phyloP scores from a whole-genome alignment of 148 eudicot genomes.

The Pouteria glomerata region DNA sequence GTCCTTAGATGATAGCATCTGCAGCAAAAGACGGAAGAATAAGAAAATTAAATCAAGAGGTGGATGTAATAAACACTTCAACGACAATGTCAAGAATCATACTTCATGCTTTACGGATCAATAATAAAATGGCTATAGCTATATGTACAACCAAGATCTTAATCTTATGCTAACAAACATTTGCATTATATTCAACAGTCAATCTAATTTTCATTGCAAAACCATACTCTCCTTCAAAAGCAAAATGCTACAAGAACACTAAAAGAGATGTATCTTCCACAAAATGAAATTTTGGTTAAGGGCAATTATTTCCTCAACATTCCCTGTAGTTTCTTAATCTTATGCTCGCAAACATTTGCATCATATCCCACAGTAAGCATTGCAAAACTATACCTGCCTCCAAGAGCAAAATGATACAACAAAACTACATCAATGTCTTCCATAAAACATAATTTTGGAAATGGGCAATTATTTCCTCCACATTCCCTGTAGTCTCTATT shows the following conservation, averaged over 20 bases:
- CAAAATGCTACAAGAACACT: not conserved
- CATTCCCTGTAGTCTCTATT: not conserved
- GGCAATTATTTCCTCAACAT: too few relatives aligned
- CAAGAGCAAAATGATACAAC: too few relatives aligned
- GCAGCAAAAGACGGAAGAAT: conserved; percentile 19
- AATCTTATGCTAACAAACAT: not conserved
- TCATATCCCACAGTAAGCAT: too few relatives aligned
- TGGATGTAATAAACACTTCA: not conserved
- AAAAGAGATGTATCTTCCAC: too few relatives aligned
- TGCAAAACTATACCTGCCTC: too few relatives aligned
- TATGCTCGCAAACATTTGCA: too few relatives aligned
- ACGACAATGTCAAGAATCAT: not conserved
- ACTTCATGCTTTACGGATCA: not conserved
- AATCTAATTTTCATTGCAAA: not conserved
- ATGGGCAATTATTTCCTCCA: not conserved
- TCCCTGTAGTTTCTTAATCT: too few relatives aligned
- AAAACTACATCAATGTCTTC: too few relatives aligned
- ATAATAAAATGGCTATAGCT: not conserved
- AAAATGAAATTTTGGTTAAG: too few relatives aligned
- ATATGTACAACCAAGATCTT: too few relatives aligned
- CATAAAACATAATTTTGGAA: not conserved
- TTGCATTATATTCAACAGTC: conserved; percentile 5
- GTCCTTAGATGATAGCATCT: conserved; percentile 92
- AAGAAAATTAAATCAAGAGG: not conserved
- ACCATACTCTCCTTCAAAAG: not conserved